Evolutionary conservation across 345 rosid species (phyloP).

Genomic region (Corchorus capsularis): DNA sequence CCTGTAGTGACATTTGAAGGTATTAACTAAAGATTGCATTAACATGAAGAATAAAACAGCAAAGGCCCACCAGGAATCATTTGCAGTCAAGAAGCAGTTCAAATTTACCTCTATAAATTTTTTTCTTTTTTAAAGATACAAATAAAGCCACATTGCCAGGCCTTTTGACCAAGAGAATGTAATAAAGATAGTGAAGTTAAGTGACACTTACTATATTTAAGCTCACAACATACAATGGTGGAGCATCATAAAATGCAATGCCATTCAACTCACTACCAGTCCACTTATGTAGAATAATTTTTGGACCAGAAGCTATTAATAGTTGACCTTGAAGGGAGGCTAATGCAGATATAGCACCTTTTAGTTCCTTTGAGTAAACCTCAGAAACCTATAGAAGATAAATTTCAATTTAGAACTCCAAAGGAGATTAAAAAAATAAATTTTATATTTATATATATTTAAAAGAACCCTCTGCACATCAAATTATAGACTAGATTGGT

Average conservation of each 20-base stretch:
- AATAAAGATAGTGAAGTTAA: background rate
- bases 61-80: background rate
- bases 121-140: background rate
- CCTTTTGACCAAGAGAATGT: background rate
- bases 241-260: constrained; percentile 93
- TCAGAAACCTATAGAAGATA: constrained; percentile 67
- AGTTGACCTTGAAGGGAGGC: constrained; percentile 98
- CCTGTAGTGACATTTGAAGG: constrained; percentile 46
- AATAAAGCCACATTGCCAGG: constrained; percentile 5
- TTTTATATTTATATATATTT: no score
- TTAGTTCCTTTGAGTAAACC: constrained; percentile 91
- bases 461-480: background rate
- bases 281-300: constrained; percentile 92
- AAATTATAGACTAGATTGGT: background rate
- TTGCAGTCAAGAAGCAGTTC: background rate
- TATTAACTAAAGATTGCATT: constrained; percentile 20
- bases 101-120: background rate
- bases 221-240: constrained; percentile 95
- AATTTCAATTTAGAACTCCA: constrained; percentile 7
- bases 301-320: constrained; percentile 94
- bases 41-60: constrained; percentile 1
- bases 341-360: constrained; percentile 97
- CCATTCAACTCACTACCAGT: constrained; percentile 84
- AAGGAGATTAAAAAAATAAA: background rate
- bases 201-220: constrained; percentile 77